Evolutionary conservation across 2,329 filamentous ascomycete species (phyloP), one percentile per base, ranked within the genome.

Genomic region (Monosporascus sp.): DNA sequence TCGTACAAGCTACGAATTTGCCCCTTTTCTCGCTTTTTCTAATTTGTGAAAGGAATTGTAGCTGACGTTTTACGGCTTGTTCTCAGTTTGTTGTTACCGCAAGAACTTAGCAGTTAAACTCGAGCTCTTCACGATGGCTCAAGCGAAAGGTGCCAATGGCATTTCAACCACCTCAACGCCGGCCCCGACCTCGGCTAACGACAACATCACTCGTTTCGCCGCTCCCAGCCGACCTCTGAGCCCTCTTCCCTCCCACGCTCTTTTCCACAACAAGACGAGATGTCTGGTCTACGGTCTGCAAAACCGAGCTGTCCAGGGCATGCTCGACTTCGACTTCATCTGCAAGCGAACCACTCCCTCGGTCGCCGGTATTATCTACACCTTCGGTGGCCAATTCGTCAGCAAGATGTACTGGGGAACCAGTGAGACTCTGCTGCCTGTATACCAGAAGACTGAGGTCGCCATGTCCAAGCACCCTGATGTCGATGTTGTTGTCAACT

Each of bases 351-450:
- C 86, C 72, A 95, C 89, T 56, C 94, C 94, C 60, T 99, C 94
- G 54, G 94, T 99, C 54, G 94, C 94, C 62, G 94, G 92, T 72
- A 97, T 99, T 78, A 97, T 99, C 83, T 99, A 99, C 83, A 97
- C 94, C 66, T 99, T 99, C 71, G 94, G 94, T 73, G 94, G 94
- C 64, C 94, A 99, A 79, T 99, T 99, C 85, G 94, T 99, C 72
- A 97, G 91, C 86, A 99, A 99, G 87, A 97, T 99, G 94, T 99
- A 99, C 89, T 99, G 94, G 94, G 94, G 94, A 70, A 99, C 94
- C 70, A 97, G 91, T 79, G 94, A 99, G 83, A 99, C 94, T 59
- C 86, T 99, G 62, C 85, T 99, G 65, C 94, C 94, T 59, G 94
- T 99, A 72, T 99, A 99, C 84, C 93, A 99, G 80, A 84, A 90